phyloP scores from a whole-genome alignment of 208 protist species.

The Leptomonas pyrrhocoris region DNA sequence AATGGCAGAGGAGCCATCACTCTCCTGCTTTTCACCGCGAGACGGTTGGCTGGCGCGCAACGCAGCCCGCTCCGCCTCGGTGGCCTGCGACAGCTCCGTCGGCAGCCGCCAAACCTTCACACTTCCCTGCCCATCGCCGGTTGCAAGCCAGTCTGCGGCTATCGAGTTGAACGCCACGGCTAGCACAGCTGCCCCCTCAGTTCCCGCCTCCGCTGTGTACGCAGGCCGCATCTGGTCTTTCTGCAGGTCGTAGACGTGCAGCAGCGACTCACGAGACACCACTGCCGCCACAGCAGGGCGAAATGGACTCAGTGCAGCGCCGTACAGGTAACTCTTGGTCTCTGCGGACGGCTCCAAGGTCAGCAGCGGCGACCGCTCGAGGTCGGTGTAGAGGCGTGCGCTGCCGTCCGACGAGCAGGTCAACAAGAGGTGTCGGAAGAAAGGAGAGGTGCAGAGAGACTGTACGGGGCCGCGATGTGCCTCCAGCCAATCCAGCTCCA shows the following conservation, averaged over 20 bases:
- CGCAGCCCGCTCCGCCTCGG: conserved; percentile 79
- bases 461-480: conserved; percentile 83
- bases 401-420: conserved; percentile 88
- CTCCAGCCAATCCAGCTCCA: conserved; percentile 79
- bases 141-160: conserved; percentile 74
- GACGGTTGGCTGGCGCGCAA: conserved; percentile 46
- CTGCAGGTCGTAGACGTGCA: conserved; percentile 91
- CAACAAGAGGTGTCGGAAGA: conserved; percentile 87
- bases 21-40: conserved; percentile 20
- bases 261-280: conserved; percentile 74
- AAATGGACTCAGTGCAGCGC: conserved; percentile 80
- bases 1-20: conserved; percentile 31
- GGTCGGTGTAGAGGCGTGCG: conserved; percentile 73
- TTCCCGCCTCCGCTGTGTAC: conserved; percentile 62
- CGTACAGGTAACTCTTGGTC: conserved; percentile 88
- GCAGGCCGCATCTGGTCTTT: conserved; percentile 55
- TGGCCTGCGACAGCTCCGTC: conserved; percentile 65
- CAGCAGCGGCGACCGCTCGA: conserved; percentile 72
- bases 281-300: conserved; percentile 80
- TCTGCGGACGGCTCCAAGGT: conserved; percentile 83
- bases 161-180: conserved; percentile 67
- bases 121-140: conserved; percentile 69
- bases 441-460: conserved; percentile 75
- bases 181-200: conserved; percentile 68
- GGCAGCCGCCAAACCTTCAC: conserved; percentile 82